Base-by-base conservation (phyloP, 2,329 filamentous ascomycete species). In the Alternaria sp. region DNA sequence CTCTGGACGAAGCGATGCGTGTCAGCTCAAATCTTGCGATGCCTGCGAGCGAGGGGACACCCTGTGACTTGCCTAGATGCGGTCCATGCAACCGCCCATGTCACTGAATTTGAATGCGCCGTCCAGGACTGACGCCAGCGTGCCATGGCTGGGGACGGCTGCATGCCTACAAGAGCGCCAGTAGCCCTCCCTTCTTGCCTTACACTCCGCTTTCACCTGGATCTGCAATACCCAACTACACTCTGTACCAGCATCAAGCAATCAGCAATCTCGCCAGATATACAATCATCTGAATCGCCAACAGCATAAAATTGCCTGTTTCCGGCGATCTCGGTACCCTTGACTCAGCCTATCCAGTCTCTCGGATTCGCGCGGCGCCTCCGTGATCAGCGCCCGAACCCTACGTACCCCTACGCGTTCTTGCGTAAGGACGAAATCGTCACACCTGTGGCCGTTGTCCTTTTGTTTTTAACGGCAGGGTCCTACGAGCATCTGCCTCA, bases 21-120 rank as follows among this genome's bases (percentile, higher is more conserved):
- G 72, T 75, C 72, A 74, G 73, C 73, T 75, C 70, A 63, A 72
- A 68, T 65, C 64, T 66, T 68, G 62, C 67, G 67, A 66, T 63
- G 69, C 50, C 65, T 67, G 68, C 66, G 67, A 61, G 68, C 63
- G 43, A 49, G 65, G 65, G 68, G 69, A 64, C 21, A 64, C 70
- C 70, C 63, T 73, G 74, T 75, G 73, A 70, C 66, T 68, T 61
- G 73, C 57, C 73, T 68, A 74, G 73, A 74, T 63, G 55, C 63
- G 66, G 69, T 62, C 65, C 65, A 69, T 71, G 72, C 68, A 65
- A 66, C 66, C 55, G 69, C 61, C 59, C 63, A 64, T 65, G 54
- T 61, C 59, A 53, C 57, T 67, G 59, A 68, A 69, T 65, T 68
- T 41, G 66, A 69, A 54, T 65, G 57, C 58, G 58, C 63, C 64